Evolutionary conservation across 768 basidiomycete species (phyloP).

Genomic region (Pisolithus tinctorius): DNA sequence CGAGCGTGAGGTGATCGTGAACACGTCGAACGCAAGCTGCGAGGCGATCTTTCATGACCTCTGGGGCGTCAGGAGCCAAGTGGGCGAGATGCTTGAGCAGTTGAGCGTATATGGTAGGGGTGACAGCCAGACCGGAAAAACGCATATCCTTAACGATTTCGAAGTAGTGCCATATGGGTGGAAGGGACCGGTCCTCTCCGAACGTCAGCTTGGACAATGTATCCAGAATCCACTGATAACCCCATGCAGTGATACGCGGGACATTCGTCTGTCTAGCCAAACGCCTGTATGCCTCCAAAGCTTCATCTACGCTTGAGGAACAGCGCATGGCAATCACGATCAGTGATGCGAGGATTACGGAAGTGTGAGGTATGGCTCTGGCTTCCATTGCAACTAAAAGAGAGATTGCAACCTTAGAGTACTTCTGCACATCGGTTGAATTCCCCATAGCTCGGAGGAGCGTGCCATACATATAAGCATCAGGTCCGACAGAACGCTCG

Average conservation of each 20-base stretch:
- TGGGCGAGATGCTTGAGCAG: slow-evolving; percentile 51
- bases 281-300: slow-evolving; percentile 54
- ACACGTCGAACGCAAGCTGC: slow-evolving; percentile 50
- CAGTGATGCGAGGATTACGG: slow-evolving; percentile 41
- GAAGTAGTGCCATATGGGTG: slow-evolving; percentile 53
- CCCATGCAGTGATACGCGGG: slow-evolving; percentile 43
- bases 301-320: slow-evolving; percentile 47
- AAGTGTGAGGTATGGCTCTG: slow-evolving; percentile 40
- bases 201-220: slow-evolving; percentile 57
- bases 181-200: slow-evolving; percentile 31
- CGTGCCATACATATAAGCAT: slow-evolving; percentile 47
- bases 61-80: slow-evolving; percentile 31
- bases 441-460: slow-evolving; percentile 43
- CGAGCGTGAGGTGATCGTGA: slow-evolving; percentile 74
- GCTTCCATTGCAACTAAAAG: slow-evolving; percentile 64
- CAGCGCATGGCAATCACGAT: slow-evolving; percentile 64
- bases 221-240: slow-evolving; percentile 58
- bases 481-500: slow-evolving; percentile 38
- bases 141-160: slow-evolving; percentile 80
- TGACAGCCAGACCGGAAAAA: slow-evolving; percentile 48
- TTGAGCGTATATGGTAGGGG: slow-evolving; percentile 58
- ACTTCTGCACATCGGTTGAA: slow-evolving; percentile 41
- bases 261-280: slow-evolving; percentile 24
- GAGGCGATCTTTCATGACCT: slow-evolving; percentile 27
- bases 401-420: slow-evolving; percentile 39